phyloP scores from a whole-genome alignment of 768 basidiomycete species.

The Coprinopsis sp. region DNA sequence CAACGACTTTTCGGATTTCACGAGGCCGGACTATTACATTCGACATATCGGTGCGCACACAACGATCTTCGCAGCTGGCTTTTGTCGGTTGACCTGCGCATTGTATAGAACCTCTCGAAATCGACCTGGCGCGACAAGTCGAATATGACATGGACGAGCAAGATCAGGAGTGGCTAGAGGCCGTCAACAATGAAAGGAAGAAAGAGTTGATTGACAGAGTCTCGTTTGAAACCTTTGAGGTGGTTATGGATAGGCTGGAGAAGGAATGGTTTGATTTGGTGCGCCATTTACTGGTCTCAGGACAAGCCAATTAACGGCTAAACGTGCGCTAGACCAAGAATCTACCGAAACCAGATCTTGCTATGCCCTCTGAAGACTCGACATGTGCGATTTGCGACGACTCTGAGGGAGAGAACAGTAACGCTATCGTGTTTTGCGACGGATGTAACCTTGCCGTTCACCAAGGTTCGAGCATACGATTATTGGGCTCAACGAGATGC shows the following conservation, averaged over 20 bases:
- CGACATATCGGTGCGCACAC: conserved; percentile 86
- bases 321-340: conserved; percentile 71
- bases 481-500: not conserved
- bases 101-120: conserved; percentile 80
- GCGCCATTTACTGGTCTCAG: conserved; percentile 16
- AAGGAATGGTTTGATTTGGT: conserved; percentile 99
- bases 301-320: conserved; percentile 1
- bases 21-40: conserved; percentile 81
- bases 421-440: conserved; percentile 98
- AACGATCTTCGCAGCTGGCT: too few relatives aligned
- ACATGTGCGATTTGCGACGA: conserved; percentile 98
- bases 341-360: conserved; percentile 84
- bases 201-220: conserved; percentile 69
- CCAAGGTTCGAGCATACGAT: conserved; percentile 67
- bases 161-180: conserved; percentile 91
- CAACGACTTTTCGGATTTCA: conserved; percentile 66
- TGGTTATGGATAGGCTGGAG: conserved; percentile 95
- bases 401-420: conserved; percentile 96
- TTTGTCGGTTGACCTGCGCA: not conserved
- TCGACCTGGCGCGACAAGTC: conserved; percentile 86
- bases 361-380: conserved; percentile 90
- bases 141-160: conserved; percentile 99
- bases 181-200: conserved; percentile 75
- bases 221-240: conserved; percentile 85
- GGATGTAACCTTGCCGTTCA: conserved; percentile 99